Conservation (phyloP, 495 filamentous ascomycete genomes). For the Talaromyces nanjingensis region DNA sequence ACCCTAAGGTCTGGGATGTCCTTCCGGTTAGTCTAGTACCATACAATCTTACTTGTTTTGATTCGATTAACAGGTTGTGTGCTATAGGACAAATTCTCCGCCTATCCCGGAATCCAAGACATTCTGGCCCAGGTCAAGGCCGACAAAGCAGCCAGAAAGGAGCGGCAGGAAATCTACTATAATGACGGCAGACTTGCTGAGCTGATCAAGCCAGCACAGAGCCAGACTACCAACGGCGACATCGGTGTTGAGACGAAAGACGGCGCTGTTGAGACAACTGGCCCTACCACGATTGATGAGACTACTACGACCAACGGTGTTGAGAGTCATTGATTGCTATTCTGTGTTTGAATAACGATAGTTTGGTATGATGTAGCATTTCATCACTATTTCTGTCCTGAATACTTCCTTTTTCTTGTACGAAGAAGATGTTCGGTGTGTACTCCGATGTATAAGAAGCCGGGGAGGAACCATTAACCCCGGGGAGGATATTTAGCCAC, state of each 20-base stretch:
- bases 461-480: neutral
- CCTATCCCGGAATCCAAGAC: slow-evolving; percentile 29
- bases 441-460: neutral
- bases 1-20: slow-evolving; percentile 34
- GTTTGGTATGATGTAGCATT: neutral
- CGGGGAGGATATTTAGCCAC: neutral
- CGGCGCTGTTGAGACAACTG: neutral
- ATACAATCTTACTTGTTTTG: neutral
- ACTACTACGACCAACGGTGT: neutral
- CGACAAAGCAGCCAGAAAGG: slow-evolving; percentile 23
- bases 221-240: slow-evolving; percentile 1
- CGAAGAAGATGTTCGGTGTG: neutral
- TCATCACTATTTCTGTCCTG: neutral
- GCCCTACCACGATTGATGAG: neutral
- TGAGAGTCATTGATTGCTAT: no score
- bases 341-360: no score
- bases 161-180: slow-evolving; percentile 23
- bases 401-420: neutral
- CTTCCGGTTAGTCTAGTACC: slow-evolving; percentile 20
- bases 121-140: slow-evolving; percentile 25
- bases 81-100: slow-evolving; percentile 29
- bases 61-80: neutral
- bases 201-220: slow-evolving; percentile 9
- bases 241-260: neutral
- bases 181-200: slow-evolving; percentile 20